Conservation (phyloP, 495 filamentous ascomycete species). For the Acidomyces sp. region DNA sequence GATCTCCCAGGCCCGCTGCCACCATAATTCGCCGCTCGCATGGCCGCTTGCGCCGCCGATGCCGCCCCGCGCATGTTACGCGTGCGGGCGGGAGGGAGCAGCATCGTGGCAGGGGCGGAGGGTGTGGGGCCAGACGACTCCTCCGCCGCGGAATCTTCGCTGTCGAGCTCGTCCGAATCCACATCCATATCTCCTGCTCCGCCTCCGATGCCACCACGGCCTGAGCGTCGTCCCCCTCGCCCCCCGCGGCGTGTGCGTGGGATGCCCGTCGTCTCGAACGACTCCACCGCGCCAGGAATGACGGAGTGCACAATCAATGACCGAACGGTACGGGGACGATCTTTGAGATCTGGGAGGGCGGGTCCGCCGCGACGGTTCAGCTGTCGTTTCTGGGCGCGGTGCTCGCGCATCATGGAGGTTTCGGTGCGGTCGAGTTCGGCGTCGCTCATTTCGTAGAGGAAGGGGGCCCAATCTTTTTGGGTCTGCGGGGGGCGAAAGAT, state of each 20-base stretch:
- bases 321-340: slow-evolving; percentile 79
- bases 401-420: slow-evolving; percentile 81
- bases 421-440: slow-evolving; percentile 82
- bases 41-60: slow-evolving; percentile 60
- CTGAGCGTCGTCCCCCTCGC: slow-evolving; percentile 40
- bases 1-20: too few species aligned
- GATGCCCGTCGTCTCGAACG: slow-evolving; percentile 71
- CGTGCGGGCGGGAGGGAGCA: slow-evolving; percentile 61
- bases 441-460: slow-evolving; percentile 82
- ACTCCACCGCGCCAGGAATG: slow-evolving; percentile 68
- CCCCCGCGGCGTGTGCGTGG: slow-evolving; percentile 54
- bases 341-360: slow-evolving; percentile 89
- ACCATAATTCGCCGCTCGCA: slow-evolving; percentile 61
- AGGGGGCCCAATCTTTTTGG: slow-evolving; percentile 83
- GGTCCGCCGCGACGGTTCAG: slow-evolving; percentile 89
- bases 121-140: too few species aligned
- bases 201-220: slow-evolving; percentile 35
- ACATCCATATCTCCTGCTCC: slow-evolving; percentile 66
- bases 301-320: slow-evolving; percentile 83
- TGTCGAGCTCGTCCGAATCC: slow-evolving; percentile 76
- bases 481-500: slow-evolving; percentile 81
- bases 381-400: slow-evolving; percentile 84
- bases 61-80: slow-evolving; percentile 76
- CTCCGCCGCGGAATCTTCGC: slow-evolving; percentile 72
- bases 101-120: slow-evolving; percentile 51